phyloP scores from a whole-genome alignment of 164 flowering plant genomes.

The Buxus sempervirens region DNA sequence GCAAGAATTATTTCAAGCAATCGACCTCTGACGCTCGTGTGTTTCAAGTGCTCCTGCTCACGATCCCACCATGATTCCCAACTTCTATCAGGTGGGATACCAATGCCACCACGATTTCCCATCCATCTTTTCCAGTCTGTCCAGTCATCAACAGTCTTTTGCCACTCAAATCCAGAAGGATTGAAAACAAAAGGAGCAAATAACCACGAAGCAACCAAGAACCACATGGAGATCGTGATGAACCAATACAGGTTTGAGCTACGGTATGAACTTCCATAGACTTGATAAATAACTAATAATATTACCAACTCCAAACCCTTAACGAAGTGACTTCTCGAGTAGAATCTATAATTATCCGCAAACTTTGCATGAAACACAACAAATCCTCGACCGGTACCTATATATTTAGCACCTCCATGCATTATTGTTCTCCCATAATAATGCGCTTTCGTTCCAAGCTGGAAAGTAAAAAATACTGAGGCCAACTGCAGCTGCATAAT shows the following conservation, averaged over 20 bases:
- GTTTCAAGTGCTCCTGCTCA: constrained; percentile 61
- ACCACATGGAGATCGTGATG: constrained; percentile 75
- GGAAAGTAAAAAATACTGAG: constrained; percentile 75
- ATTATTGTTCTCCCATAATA: constrained; percentile 70
- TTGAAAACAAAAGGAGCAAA: constrained; percentile 80
- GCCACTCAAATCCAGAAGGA: constrained; percentile 86
- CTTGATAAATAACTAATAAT: constrained; percentile 51
- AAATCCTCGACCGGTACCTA: constrained; percentile 77
- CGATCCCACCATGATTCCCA: constrained; percentile 86
- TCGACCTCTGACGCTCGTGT: constrained; percentile 55
- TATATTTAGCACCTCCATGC: constrained; percentile 78
- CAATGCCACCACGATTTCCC: constrained; percentile 82
- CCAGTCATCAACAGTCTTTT: constrained; percentile 86
- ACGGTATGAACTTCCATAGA: constrained; percentile 55
- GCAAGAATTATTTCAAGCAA: constrained; percentile 63
- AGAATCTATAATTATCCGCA: constrained; percentile 63
- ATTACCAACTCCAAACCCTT: constrained; percentile 66
- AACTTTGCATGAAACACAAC: constrained; percentile 75
- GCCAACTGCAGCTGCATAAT: constrained; percentile 79
- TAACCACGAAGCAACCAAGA: constrained; percentile 71
- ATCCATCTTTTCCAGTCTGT: constrained; percentile 85
- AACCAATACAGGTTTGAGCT: constrained; percentile 51
- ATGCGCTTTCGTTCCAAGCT: constrained; percentile 78
- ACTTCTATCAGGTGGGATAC: constrained; percentile 52
- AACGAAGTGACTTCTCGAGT: constrained; percentile 78